Conservation (phyloP, 345 rosid species). For the Limnanthes douglasii region DNA sequence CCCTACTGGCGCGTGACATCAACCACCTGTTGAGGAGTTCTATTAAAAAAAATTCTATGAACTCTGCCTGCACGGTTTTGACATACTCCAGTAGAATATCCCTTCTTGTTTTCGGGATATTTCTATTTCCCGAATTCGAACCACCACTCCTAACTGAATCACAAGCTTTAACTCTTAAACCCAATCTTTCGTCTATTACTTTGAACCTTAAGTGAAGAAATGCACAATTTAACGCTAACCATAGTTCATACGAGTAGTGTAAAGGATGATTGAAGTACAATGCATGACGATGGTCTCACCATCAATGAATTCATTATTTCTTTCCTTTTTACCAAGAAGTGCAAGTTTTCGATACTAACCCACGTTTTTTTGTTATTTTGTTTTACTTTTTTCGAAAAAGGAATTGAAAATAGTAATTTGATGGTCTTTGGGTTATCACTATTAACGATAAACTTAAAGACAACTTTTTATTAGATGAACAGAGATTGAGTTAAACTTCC, state of each 20-base stretch:
- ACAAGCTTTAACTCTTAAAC: constrained; percentile 25
- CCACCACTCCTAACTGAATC: constrained; percentile 38
- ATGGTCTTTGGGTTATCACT: too few relatives aligned
- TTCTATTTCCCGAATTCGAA: too few relatives aligned
- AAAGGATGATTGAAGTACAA: constrained; percentile 14
- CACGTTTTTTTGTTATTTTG: too few relatives aligned
- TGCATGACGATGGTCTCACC: too few relatives aligned
- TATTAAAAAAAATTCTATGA: constrained; percentile 55
- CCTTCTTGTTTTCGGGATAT: constrained; percentile 45
- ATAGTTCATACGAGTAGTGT: constrained; percentile 5
- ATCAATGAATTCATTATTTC: too few relatives aligned
- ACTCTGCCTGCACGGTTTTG: constrained; percentile 68
- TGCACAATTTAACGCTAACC: constrained; percentile 10
- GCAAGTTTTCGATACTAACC: too few relatives aligned
- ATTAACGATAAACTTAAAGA: too few relatives aligned
- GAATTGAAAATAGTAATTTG: too few relatives aligned
- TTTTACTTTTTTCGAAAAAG: too few relatives aligned
- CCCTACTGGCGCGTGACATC: constrained; percentile 77
- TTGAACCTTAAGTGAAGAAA: constrained; percentile 16
- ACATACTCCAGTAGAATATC: constrained; percentile 67
- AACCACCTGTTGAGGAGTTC: constrained; percentile 67
- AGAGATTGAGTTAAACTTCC: too few relatives aligned
- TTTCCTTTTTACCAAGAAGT: too few relatives aligned
- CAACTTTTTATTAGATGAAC: too few relatives aligned
- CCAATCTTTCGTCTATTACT: constrained; percentile 14